Evolutionary conservation across 2,329 filamentous ascomycete genomes (phyloP).

Genomic region (Elsinoe arachidis): DNA sequence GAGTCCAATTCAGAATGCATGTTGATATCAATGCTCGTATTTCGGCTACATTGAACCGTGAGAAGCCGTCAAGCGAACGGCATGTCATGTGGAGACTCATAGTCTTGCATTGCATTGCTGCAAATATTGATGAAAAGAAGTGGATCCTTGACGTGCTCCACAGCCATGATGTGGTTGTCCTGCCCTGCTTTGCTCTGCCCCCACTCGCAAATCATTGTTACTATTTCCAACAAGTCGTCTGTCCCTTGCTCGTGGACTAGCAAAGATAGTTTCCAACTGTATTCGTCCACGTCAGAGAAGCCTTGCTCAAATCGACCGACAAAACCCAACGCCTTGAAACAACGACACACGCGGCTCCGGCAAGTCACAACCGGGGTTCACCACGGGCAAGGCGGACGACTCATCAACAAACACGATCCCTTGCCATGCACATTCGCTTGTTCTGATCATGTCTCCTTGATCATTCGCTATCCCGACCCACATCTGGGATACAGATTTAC

Average conservation of each 20-base stretch:
- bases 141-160: neutral
- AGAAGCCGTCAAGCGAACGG: neutral
- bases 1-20: neutral
- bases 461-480: neutral
- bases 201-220: neutral
- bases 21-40: neutral
- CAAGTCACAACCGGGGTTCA: slow-evolving; percentile 3
- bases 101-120: neutral
- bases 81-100: neutral
- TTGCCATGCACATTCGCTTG: neutral
- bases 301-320: neutral
- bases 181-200: neutral
- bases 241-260: neutral
- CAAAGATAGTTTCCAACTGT: neutral
- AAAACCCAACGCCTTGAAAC: neutral
- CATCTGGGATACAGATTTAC: neutral
- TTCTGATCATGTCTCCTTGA: neutral
- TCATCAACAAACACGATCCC: neutral
- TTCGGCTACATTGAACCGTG: neutral
- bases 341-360: slow-evolving; percentile 9
- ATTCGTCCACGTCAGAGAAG: neutral
- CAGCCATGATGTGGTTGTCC: neutral
- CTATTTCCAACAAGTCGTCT: neutral
- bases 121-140: neutral
- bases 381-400: neutral